Conservation (phyloP, 192 early-diverging fungal species). For the Coemansia javaensis region DNA sequence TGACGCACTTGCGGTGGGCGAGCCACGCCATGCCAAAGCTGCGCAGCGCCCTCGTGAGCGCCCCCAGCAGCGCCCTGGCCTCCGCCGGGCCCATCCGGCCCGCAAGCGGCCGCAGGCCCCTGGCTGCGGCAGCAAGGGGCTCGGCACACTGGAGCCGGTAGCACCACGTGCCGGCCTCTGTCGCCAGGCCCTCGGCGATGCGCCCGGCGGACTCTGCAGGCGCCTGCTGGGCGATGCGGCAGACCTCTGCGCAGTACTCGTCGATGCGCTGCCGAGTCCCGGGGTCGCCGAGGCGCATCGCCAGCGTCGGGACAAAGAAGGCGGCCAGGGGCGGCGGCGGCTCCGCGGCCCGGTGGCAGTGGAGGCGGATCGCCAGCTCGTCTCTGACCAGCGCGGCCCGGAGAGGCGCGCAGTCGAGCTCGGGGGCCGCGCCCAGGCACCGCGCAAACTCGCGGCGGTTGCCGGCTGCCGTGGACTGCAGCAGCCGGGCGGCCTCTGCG, state of each 20-base stretch:
- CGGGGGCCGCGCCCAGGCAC: not conserved
- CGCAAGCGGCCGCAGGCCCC: not conserved
- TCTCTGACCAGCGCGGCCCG: slow-evolving; percentile 4
- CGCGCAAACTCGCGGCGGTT: slow-evolving; percentile 1
- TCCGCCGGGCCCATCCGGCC: not conserved
- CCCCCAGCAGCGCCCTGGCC: not conserved
- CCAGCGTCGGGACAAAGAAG: slow-evolving; percentile 7
- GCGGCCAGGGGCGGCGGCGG: slow-evolving; percentile 2
- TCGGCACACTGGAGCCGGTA: slow-evolving; percentile 9
- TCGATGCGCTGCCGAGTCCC: not conserved
- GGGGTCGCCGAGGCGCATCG: not conserved
- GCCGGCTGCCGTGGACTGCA: not conserved
- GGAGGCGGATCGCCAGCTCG: slow-evolving; percentile 15
- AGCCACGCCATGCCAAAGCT: slow-evolving; percentile 6
- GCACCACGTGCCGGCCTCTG: slow-evolving; percentile 19
- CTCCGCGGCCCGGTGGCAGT: not conserved
- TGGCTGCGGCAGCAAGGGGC: not conserved
- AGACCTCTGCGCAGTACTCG: slow-evolving; percentile 3
- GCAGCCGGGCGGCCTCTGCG: slow-evolving; percentile 1
- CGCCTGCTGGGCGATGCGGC: not conserved
- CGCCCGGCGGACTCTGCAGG: too few species aligned
- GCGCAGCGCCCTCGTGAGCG: slow-evolving; percentile 4
- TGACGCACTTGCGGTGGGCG: not conserved
- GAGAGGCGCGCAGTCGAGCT: not conserved
- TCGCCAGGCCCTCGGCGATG: not conserved